phyloP scores from a whole-genome alignment of 805 yeast species.

The Candida pseudofarinosa region DNA sequence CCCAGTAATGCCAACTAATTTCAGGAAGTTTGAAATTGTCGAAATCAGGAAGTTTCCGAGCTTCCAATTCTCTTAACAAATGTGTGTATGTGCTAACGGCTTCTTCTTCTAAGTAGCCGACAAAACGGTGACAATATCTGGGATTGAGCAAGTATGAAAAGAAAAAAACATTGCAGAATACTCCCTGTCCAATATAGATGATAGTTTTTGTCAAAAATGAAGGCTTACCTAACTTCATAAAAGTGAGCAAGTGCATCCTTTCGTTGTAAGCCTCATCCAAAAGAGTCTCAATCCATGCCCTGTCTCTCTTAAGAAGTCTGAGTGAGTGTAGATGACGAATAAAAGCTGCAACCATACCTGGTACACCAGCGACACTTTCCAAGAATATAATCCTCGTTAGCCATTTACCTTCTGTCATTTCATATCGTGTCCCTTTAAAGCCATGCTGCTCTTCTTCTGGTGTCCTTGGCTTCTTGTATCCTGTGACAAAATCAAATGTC shows the following conservation, averaged over 20 bases:
- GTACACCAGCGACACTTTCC: slow-evolving; percentile 76
- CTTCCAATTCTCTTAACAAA: slow-evolving; percentile 49
- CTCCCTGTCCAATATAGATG: slow-evolving; percentile 64
- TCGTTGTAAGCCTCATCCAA: slow-evolving; percentile 76
- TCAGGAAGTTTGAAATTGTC: slow-evolving; percentile 46
- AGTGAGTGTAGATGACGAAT: slow-evolving; percentile 64
- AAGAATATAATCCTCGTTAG: slow-evolving; percentile 56
- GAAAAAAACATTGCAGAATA: slow-evolving; percentile 65
- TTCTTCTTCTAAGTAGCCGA: slow-evolving; percentile 75
- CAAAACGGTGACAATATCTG: slow-evolving; percentile 66
- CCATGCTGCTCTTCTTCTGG: slow-evolving; percentile 18
- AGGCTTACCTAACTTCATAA: slow-evolving; percentile 61
- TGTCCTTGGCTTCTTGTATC: slow-evolving; percentile 55
- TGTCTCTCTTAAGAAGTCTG: slow-evolving; percentile 58
- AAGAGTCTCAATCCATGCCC: slow-evolving; percentile 72
- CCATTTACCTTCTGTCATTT: slow-evolving; percentile 65
- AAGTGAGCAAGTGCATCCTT: slow-evolving; percentile 71
- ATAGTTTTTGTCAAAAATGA: slow-evolving; percentile 51
- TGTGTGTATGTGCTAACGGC: slow-evolving; percentile 69
- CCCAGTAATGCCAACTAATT: slow-evolving; percentile 64
- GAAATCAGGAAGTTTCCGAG: slow-evolving; percentile 48
- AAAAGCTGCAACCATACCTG: slow-evolving; percentile 74
- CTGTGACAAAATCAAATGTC: slow-evolving; percentile 59
- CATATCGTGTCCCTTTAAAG: slow-evolving; percentile 38
- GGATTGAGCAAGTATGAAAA: slow-evolving; percentile 56